Percentiles rank a stretch among this genome's conserved stretches.
These are phyloP conservation scores for Colletotrichum musae DNA, from an alignment of 2,329 filamentous ascomycete genomes.

Conservation along the genomic window DNA sequence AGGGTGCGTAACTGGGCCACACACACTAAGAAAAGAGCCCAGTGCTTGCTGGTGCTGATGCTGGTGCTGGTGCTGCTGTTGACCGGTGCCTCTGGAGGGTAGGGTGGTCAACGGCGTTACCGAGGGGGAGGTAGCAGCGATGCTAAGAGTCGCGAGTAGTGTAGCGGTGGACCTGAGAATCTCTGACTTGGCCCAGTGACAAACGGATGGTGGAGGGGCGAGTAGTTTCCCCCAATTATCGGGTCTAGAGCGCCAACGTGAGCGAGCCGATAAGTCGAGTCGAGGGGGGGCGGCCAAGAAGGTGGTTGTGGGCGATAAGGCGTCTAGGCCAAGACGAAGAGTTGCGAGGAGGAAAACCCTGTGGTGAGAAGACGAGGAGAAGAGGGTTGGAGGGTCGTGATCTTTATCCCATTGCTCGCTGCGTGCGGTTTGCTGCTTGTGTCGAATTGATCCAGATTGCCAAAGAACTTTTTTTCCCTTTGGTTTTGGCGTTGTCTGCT, in stretches of 20 bases:
- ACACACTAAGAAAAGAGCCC: constrained; percentile 34
- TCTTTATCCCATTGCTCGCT: constrained; percentile 39
- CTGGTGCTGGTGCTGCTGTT: constrained; percentile 17
- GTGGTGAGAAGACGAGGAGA: background rate
- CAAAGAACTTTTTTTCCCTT: no score
- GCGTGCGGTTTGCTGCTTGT: constrained; percentile 20
- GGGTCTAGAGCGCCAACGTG: constrained; percentile 26
- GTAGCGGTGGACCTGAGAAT: background rate
- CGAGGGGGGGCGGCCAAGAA: constrained; percentile 13
- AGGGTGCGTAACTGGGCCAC: constrained; percentile 38
- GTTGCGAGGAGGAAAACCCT: constrained; percentile 2
- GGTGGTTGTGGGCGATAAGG: constrained; percentile 18
- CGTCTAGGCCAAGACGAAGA: constrained; percentile 21
- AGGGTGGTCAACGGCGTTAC: constrained; percentile 32
- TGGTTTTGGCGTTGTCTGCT: background rate
- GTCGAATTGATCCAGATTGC: constrained; percentile 3
- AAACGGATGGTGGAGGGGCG: constrained; percentile 14
- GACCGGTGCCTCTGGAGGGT: background rate
- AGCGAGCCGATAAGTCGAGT: constrained; percentile 26
- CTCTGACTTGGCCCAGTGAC: constrained; percentile 14
- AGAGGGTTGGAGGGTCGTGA: constrained; percentile 8
- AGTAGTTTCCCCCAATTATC: constrained; percentile 29
- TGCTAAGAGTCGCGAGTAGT: constrained; percentile 2
- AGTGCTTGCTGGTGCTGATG: constrained; percentile 27
- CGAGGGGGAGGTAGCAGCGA: constrained; percentile 17